Evolutionary conservation across 257 asterid species (phyloP), one percentile per base, ranked within the genome.

Genomic region (Ajuga chamaepitys): DNA sequence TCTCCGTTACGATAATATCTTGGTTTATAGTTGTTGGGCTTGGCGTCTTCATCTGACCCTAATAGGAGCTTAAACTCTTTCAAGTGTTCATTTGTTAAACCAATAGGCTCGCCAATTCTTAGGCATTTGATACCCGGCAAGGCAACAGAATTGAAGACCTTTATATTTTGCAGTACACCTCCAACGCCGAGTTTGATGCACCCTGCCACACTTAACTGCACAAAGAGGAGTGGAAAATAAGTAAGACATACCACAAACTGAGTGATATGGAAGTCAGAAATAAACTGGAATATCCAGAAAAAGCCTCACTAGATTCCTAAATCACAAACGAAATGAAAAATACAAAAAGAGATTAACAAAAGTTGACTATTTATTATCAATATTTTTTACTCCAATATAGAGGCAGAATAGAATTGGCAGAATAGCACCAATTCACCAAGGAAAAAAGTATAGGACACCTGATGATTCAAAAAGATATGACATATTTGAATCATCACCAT

Each of bases 181-280:
- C 82, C 85, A 67, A 73, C 55, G 2, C 60, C 50, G 38, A 92
- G 83, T 47, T 60, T 78, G 25, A 7, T 47, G 68, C 91, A 92
- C 44, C 91, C 95, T 0, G 81, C 70, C 44, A 87, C 84, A 42
- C 87, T 81, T 71, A 92, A 81, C 98, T 92, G 84, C 79, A 81
- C 46, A 55, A 56, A 16, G 30, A 64, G 48, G 35, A 67, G 12
- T 9, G 47, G 8, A n/a, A 16, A 73, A 40, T 2, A 58, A 17
- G 53, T 26, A 46, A 46, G 13, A n/a, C n/a, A 54, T 38, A 16
- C 13, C 14, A 17, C 17, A 7, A 25, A n/a, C 7, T 30, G 37
- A 30, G 7, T 5, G 37, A 30, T 30, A 30, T 8, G n/a, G 0
- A 3, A n/a, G n/a, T n/a, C n/a, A n/a, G n/a, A n/a, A n/a, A n/a